phyloP scores from a whole-genome alignment of 1,139 yeast genomes.

The Kazachstania sp. region DNA sequence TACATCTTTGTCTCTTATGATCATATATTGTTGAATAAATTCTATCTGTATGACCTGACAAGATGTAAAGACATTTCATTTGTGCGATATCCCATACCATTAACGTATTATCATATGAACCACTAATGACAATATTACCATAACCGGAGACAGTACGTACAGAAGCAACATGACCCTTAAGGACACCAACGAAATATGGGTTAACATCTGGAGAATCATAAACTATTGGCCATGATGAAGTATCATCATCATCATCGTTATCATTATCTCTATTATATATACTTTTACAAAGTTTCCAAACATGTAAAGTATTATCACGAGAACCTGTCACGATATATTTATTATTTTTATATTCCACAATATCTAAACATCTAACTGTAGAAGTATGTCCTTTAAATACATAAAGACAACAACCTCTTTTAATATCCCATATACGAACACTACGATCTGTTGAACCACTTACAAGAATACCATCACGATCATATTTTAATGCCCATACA shows the following conservation, averaged over 20 bases:
- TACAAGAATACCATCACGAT: slow-evolving; percentile 46
- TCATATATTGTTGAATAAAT: slow-evolving; percentile 86
- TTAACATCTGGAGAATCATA: slow-evolving; percentile 43
- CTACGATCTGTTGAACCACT: slow-evolving; percentile 91
- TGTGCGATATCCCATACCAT: slow-evolving; percentile 86
- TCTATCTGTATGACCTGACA: slow-evolving; percentile 77
- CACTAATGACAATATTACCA: slow-evolving; percentile 78
- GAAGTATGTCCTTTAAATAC: slow-evolving; percentile 86
- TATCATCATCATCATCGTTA: slow-evolving; percentile 23
- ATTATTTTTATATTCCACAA: slow-evolving; percentile 53
- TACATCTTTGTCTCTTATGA: slow-evolving; percentile 64
- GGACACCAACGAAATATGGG: slow-evolving; percentile 66
- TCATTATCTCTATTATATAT: slow-evolving; percentile 12
- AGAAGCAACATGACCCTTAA: slow-evolving; percentile 78
- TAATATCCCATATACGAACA: slow-evolving; percentile 82
- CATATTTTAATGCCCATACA: slow-evolving; percentile 94
- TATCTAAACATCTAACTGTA: slow-evolving; percentile 84
- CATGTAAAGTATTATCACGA: slow-evolving; percentile 78
- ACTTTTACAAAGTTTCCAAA: slow-evolving; percentile 77
- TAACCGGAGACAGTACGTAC: slow-evolving; percentile 84
- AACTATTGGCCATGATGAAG: slow-evolving; percentile 27
- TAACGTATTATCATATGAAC: slow-evolving; percentile 84
- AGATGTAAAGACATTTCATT: slow-evolving; percentile 62
- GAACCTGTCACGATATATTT: slow-evolving; percentile 79
- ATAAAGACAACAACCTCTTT: slow-evolving; percentile 45